Base-by-base conservation (phyloP, 306 rosid genomes). In the Sophora flavescens region DNA sequence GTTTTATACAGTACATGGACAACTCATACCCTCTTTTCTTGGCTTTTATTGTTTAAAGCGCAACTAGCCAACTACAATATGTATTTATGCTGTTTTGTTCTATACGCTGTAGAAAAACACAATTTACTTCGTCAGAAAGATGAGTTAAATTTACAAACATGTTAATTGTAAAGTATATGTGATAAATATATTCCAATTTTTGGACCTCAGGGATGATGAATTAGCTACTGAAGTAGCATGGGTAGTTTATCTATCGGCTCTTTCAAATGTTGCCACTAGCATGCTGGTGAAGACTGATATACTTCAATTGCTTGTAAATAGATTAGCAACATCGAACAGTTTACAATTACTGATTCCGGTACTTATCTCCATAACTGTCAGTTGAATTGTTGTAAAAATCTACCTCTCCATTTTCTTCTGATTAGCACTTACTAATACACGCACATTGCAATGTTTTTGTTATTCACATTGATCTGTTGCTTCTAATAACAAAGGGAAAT, bases 221-320 rank as follows among this genome's bases (percentile, higher is more conserved):
- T 82, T 93, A 85, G 93, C 93, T 42, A 96, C 98, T 77, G 99
- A 96, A 85, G 93, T 92, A 75, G 97, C 96, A 66, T 96, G 98
- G 99, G 96, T 96, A 51, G 89, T 89, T 75, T 96, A 96, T 86
- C 91, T 96, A 14, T 92, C 98, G 10, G 97, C 98, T 14, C 97
- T 92, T 83, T 92, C 98, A 84, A 89, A 96, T 81, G 68, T 87
- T 44, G 98, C 97, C 68, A 87, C 89, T 44, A 32, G 88, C 73
- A 75, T 89, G 85, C 83, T 92, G 74, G 91, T 88, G 89, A 89
- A 91, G 91, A 87, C 88, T 6, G 94, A 89, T 42, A 90, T 86
- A 67, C 90, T 91, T 84, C 93, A 87, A 83, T 85, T 96, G 74
- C 96, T 96, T 22, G 93, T 88, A 66, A 83, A 91, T 63, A 87